Conservation (phyloP, 192 early-diverging fungal genomes). For the Phlyctochytrium planicorne region DNA sequence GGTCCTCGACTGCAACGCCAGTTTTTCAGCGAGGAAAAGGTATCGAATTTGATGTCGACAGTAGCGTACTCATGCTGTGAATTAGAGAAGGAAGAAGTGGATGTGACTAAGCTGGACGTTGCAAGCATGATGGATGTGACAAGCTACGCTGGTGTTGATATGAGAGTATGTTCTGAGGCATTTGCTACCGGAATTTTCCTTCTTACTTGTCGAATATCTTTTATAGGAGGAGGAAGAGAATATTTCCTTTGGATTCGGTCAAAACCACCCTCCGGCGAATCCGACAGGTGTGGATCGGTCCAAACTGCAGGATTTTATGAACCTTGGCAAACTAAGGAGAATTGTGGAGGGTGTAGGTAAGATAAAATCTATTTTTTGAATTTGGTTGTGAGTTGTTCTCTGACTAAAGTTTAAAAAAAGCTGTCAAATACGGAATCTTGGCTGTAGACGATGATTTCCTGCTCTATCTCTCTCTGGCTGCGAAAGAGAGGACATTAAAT, state of each 20-base stretch:
- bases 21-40: background rate
- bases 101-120: conserved; percentile 1
- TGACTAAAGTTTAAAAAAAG: background rate
- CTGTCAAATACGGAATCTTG: background rate
- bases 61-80: background rate
- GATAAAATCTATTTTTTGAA: too few species aligned
- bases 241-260: background rate
- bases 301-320: conserved; percentile 10
- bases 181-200: background rate
- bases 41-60: background rate
- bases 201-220: background rate
- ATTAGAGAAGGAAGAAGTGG: background rate
- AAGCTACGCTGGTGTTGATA: conserved; percentile 11
- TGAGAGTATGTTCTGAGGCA: background rate
- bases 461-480: conserved; percentile 19
- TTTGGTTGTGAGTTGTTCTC: background rate
- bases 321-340: background rate
- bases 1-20: background rate
- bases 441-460: conserved; percentile 2
- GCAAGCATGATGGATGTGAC: background rate
- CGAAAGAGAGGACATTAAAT: conserved; percentile 5
- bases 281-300: conserved; percentile 16
- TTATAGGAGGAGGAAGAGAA: conserved; percentile 26
- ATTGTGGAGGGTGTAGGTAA: conserved; percentile 6
- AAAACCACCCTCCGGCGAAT: background rate